Evolutionary conservation across 768 basidiomycete species (phyloP).

Genomic region (Mycena albidolilacea): DNA sequence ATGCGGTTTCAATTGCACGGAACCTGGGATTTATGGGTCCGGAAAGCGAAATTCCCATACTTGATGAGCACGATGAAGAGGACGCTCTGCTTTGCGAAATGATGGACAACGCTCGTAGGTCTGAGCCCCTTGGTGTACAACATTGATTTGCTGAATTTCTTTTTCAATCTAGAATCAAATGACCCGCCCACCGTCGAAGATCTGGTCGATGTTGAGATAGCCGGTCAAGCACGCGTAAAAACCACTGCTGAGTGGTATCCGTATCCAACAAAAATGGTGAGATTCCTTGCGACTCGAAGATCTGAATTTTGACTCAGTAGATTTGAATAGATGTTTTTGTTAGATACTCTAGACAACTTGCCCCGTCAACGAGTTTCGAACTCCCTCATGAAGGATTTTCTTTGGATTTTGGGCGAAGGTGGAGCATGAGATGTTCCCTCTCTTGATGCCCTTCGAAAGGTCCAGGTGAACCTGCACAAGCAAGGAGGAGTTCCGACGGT

Average conservation of each 20-base stretch:
- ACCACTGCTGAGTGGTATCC: too few relatives aligned
- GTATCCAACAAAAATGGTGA: not conserved
- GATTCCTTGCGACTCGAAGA: not conserved
- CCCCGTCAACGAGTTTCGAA: slow-evolving; percentile 14
- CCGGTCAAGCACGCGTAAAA: too few relatives aligned
- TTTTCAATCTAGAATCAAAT: too few relatives aligned
- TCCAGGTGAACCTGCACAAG: not conserved
- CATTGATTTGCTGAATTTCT: too few relatives aligned
- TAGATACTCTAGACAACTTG: slow-evolving; percentile 12
- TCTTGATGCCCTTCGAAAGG: not conserved
- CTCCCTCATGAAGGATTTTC: slow-evolving; percentile 17
- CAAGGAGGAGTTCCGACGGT: too few relatives aligned
- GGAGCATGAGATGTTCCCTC: not conserved
- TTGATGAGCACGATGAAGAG: not conserved
- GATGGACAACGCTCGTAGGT: not conserved
- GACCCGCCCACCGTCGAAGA: not conserved
- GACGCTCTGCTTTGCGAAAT: too few relatives aligned
- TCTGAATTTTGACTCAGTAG: not conserved
- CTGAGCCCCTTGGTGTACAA: too few relatives aligned
- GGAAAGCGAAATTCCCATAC: not conserved
- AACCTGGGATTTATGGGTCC: slow-evolving; percentile 2
- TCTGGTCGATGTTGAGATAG: not conserved
- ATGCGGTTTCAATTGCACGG: slow-evolving; percentile 9
- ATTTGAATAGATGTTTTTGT: too few relatives aligned
- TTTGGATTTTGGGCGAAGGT: slow-evolving; percentile 4